Conservation (phyloP, 2,329 filamentous ascomycete species). For the Zasmidium citrigriseum region DNA sequence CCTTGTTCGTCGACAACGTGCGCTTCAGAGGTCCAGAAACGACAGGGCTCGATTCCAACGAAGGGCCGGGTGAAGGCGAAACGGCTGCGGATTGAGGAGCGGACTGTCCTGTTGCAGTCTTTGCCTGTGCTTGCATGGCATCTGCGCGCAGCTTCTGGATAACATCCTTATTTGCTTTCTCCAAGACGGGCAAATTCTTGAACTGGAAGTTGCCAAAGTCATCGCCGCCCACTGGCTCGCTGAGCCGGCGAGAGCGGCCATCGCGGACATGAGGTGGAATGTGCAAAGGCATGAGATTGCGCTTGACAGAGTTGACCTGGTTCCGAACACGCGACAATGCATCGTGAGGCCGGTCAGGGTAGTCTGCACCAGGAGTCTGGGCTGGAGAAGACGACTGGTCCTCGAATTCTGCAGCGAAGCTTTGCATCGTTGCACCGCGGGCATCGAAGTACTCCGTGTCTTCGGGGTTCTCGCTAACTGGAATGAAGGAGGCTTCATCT, state of each 20-base stretch:
- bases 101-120: constrained; percentile 45
- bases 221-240: constrained; percentile 83
- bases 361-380: constrained; percentile 70
- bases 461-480: constrained; percentile 87
- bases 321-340: constrained; percentile 85
- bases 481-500: constrained; percentile 94
- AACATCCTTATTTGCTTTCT: constrained; percentile 98
- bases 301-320: constrained; percentile 82
- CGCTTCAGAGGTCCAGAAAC: constrained; percentile 78
- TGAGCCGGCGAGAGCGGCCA: constrained; percentile 80
- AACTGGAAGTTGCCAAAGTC: constrained; percentile 97
- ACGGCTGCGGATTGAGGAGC: constrained; percentile 34
- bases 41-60: constrained; percentile 82
- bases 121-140: constrained; percentile 71
- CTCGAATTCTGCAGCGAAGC: constrained; percentile 91
- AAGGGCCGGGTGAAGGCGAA: constrained; percentile 64
- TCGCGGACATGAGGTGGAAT: constrained; percentile 97
- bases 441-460: constrained; percentile 98
- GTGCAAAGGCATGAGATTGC: constrained; percentile 89
- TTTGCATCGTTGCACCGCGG: constrained; percentile 85
- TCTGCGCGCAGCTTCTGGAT: constrained; percentile 94
- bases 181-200: constrained; percentile 93
- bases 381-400: constrained; percentile 78
- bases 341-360: constrained; percentile 89
- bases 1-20: constrained; percentile 80